Conservation (phyloP, 2,329 filamentous ascomycete genomes). For the Aureobasidium sp. region DNA sequence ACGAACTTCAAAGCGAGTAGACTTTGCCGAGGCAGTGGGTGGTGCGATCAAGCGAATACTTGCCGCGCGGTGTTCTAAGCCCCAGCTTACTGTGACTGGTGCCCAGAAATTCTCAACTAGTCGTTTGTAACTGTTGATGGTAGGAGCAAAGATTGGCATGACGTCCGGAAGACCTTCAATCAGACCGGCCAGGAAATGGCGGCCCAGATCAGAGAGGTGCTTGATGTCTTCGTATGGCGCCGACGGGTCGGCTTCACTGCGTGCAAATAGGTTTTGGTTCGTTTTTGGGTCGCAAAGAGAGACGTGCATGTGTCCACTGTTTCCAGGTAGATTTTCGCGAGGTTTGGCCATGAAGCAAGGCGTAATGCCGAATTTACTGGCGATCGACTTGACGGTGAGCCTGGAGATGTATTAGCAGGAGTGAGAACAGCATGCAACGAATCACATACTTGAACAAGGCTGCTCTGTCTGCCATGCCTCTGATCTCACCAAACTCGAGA, state of each 20-base stretch:
- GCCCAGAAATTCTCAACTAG: slow-evolving; percentile 99
- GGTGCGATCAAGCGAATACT: slow-evolving; percentile 85
- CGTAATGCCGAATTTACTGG: slow-evolving; percentile 80
- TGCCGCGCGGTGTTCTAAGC: slow-evolving; percentile 86
- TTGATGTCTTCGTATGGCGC: slow-evolving; percentile 69
- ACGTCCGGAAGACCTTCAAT: slow-evolving; percentile 84
- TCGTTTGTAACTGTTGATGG: slow-evolving; percentile 95
- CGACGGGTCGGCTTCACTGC: slow-evolving; percentile 63
- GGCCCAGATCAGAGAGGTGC: slow-evolving; percentile 76
- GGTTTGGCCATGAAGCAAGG: slow-evolving; percentile 99
- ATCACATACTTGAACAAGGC: slow-evolving; percentile 77
- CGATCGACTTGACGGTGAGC: slow-evolving; percentile 83
- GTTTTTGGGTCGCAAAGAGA: slow-evolving; percentile 67
- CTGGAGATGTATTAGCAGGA: slow-evolving; percentile 29
- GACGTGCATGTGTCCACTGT: slow-evolving; percentile 92
- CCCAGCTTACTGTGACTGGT: slow-evolving; percentile 95
- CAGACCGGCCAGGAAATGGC: slow-evolving; percentile 87
- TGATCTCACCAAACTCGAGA: slow-evolving; percentile 81
- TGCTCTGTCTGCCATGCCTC: slow-evolving; percentile 84
- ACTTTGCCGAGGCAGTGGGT: slow-evolving; percentile 73
- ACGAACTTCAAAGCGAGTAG: slow-evolving; percentile 86
- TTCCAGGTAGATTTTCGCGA: slow-evolving; percentile 80
- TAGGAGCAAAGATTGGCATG: slow-evolving; percentile 92
- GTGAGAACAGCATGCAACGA: neutral
- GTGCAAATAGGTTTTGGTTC: slow-evolving; percentile 78